Base-by-base conservation (phyloP, 495 filamentous ascomycete species). In the Lichenothelia convexa region DNA sequence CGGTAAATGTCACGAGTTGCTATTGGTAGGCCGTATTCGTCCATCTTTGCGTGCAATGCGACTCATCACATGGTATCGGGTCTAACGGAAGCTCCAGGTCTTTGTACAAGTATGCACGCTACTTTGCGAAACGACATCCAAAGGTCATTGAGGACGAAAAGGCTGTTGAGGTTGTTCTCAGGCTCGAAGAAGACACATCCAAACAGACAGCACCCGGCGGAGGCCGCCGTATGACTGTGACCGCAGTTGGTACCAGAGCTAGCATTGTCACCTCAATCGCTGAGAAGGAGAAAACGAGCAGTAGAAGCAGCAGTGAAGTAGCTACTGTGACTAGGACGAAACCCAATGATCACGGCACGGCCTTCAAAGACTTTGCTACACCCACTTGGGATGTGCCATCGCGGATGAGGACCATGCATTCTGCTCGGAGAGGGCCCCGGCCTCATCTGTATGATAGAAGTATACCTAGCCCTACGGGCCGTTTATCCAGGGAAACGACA, bases 141-240 rank as follows among this genome's bases (percentile, higher is more conserved):
- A 64, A 62, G 37, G 45, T 64, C 7, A 52, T 55, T 15, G 59
- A 64, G 27, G 59, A 64, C 18, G 51, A 57, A 23, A 50, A 56
- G 27, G 61, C 57, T 3, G 55, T 64, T 20, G 56, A 54, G 19
- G 47, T 62, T 12, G 51, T 64, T 13, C 45, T 34, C 32, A 34
- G 41, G 38, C 50, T 53, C 34, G 53, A 48, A 41, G 44, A 53
- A 42, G 26, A 39, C 8, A 23, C 18, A 13, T 33, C 44, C 8
- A 37, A 29, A 8, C 9, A 12, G 13, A 18, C 31, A 8, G 31
- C 9, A n/a, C 8, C 31, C 31, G 16, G 37, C 22, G 18, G 12
- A 15, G 40, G 29, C 34, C 33, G 40, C 6, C n/a, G 34, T 15
- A 30, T 42, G 34, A 36, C 33, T 4, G 16, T 42, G 2, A 42